Conservation (phyloP, 2,329 filamentous ascomycete species). For the Whalleya microplaca region DNA sequence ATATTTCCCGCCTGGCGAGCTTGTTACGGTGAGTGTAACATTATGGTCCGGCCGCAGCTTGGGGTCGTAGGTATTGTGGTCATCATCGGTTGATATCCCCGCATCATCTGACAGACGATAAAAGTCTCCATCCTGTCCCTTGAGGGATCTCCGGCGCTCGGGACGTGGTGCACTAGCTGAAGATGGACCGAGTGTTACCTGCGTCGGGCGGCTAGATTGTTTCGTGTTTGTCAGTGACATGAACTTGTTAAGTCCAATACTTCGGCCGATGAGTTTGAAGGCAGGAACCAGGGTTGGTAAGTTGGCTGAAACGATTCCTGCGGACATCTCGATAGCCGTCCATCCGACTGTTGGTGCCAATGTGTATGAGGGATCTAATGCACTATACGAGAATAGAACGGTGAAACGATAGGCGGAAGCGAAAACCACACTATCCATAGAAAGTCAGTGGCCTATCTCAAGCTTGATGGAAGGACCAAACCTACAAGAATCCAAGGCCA, state of each 20-base stretch:
- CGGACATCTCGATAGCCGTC: constrained; percentile 53
- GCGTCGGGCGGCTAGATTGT: constrained; percentile 1
- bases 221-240: constrained; percentile 8
- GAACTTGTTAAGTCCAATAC: constrained; percentile 40
- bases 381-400: constrained; percentile 49
- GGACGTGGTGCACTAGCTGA: background rate
- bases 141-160: constrained; percentile 8
- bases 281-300: constrained; percentile 56
- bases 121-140: constrained; percentile 28
- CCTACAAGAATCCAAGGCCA: constrained; percentile 48
- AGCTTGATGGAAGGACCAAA: background rate
- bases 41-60: constrained; percentile 40
- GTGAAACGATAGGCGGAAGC: constrained; percentile 52
- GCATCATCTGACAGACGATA: constrained; percentile 41
- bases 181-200: background rate
- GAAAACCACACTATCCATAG: constrained; percentile 46
- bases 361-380: constrained; percentile 48
- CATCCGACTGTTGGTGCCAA: constrained; percentile 50
- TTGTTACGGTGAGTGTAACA: constrained; percentile 37
- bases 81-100: constrained; percentile 15
- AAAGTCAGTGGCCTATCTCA: background rate
- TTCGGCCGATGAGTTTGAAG: constrained; percentile 42
- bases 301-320: constrained; percentile 57
- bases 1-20: constrained; percentile 29
- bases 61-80: constrained; percentile 17